Conservation (phyloP, 495 filamentous ascomycete genomes). For the Aspergillus leporis region DNA sequence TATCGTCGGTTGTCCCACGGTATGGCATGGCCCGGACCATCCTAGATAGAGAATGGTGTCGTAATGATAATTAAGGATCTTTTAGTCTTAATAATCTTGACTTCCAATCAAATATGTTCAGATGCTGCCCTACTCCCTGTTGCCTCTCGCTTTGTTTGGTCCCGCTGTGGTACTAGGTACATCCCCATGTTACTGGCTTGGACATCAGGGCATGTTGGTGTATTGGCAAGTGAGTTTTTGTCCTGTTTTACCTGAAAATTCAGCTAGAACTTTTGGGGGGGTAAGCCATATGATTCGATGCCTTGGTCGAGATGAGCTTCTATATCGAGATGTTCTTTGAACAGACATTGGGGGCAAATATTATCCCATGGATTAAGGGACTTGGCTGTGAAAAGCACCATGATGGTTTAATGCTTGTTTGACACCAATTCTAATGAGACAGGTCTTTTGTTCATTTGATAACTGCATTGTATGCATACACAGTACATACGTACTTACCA, state of each 20-base stretch:
- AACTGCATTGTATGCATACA: not conserved
- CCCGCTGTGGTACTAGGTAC: too few species aligned
- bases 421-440: not conserved
- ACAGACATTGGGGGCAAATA: too few species aligned
- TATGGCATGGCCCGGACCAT: not conserved
- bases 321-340: not conserved
- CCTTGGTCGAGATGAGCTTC: not conserved
- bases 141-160: too few species aligned
- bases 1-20: slow-evolving; percentile 1
- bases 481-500: too few species aligned
- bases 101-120: not conserved
- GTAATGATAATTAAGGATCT: slow-evolving; percentile 8
- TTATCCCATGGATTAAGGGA: too few species aligned
- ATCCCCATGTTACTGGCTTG: not conserved
- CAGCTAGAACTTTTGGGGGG: not conserved
- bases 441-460: too few species aligned
- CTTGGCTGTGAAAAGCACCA: not conserved
- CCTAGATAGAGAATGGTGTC: slow-evolving; percentile 14
- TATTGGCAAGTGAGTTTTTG: not conserved
- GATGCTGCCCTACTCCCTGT: too few species aligned
- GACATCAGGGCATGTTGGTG: not conserved
- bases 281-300: not conserved
- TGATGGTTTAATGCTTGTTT: not conserved
- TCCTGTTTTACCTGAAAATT: not conserved
- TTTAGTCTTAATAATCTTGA: not conserved